Evolutionary conservation across 2,329 filamentous ascomycete species (phyloP), one percentile per base, ranked within the genome.

Genomic region (Trichoderma oligosporum): DNA sequence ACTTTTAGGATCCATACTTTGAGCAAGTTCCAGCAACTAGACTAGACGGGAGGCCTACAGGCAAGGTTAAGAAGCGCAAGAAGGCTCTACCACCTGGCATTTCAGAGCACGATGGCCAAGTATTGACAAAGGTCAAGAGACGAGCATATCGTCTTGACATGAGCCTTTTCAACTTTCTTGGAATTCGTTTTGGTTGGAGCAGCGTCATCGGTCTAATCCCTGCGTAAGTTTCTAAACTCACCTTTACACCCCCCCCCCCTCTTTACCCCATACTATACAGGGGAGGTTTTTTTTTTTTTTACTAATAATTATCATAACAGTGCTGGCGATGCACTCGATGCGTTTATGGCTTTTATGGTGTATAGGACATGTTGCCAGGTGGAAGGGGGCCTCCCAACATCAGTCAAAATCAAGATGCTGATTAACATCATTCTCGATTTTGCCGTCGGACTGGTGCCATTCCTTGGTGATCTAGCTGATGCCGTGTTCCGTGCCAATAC

Each of bases 141-240:
- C 82, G 88, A 58, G 91, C 94, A 31, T 96, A 96, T 73, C 82
- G 84, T 35, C 82, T 97, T 24, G 94, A 97, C 72, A 88, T 91
- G 78, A 83, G 82, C 56, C 82, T 96, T 5, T 95, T 93, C 76
- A 91, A 83, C 67, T 83, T 90, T 68, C 83, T 88, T 62, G 91
- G 91, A 41, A 81, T 96, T 59, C 83, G 86, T 58, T 92, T 97
- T 68, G 94, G 94, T 55, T 97, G 91, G 91, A 84, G 89, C 51
- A 88, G 87, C 65, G 82, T 96, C 58, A 89, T 97, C 65, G 94
- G 87, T 12, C 69, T 97, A 7, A 73, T 97, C 55, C 94, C 94
- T 64, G 83, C 83, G 82, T 91, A 80, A 79, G 88, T 81, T 11
- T 6, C 16, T 20, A 20, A n/a, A n/a, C n/a, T n/a, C n/a, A n/a